Evolutionary conservation across 768 basidiomycete species (phyloP).

Genomic region (Phanerochaete sordida): DNA sequence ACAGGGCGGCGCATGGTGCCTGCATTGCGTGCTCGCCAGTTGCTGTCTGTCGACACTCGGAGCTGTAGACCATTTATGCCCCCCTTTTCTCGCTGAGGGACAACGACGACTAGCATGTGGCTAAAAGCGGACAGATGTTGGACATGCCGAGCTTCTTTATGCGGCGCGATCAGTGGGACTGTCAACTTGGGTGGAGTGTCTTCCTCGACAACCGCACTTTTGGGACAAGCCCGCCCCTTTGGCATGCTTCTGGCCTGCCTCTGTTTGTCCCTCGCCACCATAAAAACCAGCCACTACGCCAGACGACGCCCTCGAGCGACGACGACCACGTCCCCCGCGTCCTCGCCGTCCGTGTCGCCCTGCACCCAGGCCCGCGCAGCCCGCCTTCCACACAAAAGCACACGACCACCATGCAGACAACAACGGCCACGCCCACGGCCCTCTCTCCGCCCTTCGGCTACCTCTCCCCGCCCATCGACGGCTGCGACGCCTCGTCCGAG

Average conservation of each 20-base stretch:
- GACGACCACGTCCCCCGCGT: not conserved
- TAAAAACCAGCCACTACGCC: not conserved
- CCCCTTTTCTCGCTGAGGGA: not conserved
- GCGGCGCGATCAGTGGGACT: not conserved
- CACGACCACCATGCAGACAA: not conserved
- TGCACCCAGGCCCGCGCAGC: too few species aligned
- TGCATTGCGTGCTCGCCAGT: not conserved
- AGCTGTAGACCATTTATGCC: not conserved
- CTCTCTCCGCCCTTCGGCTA: constrained; percentile 19
- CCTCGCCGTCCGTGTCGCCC: not conserved
- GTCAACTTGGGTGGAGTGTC: not conserved
- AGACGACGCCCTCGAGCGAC: not conserved
- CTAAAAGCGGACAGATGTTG: not conserved
- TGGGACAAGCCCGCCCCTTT: not conserved
- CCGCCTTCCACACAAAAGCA: not conserved
- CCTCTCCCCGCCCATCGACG: constrained; percentile 32
- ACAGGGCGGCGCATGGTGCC: too few species aligned
- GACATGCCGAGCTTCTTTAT: not conserved
- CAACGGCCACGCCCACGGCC: not conserved
- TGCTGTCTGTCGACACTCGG: not conserved
- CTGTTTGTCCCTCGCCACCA: not conserved
- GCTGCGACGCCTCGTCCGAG: constrained; percentile 32
- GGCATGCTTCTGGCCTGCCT: not conserved
- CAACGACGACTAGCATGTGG: not conserved
- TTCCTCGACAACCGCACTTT: not conserved